Conservation (phyloP, 805 yeast genomes). For the Saccharomyces mikatae region DNA sequence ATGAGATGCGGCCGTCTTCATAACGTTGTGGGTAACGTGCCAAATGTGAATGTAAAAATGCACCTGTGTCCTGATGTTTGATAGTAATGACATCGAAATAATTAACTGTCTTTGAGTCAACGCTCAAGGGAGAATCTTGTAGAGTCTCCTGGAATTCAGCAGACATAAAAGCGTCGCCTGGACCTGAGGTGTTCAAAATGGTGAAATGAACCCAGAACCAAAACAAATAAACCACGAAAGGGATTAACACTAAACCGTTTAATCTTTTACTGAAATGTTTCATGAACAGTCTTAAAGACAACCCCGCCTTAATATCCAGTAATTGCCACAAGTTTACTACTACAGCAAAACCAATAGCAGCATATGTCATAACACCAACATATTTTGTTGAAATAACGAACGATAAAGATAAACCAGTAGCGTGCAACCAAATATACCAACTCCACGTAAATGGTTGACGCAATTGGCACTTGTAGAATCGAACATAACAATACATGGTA, state of each 20-base stretch:
- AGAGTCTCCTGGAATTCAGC: conserved; percentile 89
- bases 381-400: conserved; percentile 93
- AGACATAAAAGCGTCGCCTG: conserved; percentile 95
- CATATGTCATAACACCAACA: conserved; percentile 89
- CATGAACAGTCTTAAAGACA: conserved; percentile 45
- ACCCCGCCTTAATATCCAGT: conserved; percentile 62
- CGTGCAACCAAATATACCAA: conserved; percentile 85
- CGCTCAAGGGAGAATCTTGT: conserved; percentile 71
- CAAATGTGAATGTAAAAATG: conserved; percentile 75
- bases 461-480: conserved; percentile 63
- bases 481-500: conserved; percentile 69
- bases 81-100: conserved; percentile 71
- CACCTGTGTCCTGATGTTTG: conserved; percentile 71
- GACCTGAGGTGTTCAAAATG: conserved; percentile 77
- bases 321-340: conserved; percentile 80
- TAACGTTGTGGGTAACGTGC: conserved; percentile 79
- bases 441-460: conserved; percentile 50
- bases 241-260: conserved; percentile 63
- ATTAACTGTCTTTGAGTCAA: conserved; percentile 60
- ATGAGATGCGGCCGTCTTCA: conserved; percentile 91
- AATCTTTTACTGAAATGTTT: conserved; percentile 73
- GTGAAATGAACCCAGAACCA: conserved; percentile 92
- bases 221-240: conserved; percentile 70
- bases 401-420: conserved; percentile 81
- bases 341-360: conserved; percentile 83